Base-by-base conservation (phyloP, 768 basidiomycete species). In the Coprinopsis strossmayeri region DNA sequence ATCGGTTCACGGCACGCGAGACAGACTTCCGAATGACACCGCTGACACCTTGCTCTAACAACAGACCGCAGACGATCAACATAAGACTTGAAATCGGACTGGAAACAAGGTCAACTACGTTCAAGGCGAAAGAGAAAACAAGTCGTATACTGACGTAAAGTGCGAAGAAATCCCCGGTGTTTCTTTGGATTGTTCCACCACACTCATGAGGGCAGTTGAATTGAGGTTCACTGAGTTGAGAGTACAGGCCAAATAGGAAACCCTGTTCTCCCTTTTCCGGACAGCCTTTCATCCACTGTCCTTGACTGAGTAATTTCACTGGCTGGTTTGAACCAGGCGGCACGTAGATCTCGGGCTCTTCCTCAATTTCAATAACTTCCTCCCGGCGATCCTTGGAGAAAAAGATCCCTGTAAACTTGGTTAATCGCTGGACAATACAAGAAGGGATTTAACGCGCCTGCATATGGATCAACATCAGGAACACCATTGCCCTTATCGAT, bases 221-320 rank as follows among this genome's bases (percentile, higher is more conserved):
- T 48, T 69, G 61, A 1, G 79, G 81, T 45, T 77, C 75, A 55
- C 73, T 77, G 45, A 94, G 72, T 54, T 86, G 76, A 40, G 82
- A 77, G 63, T 92, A 94, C 25, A 92, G 76, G 54, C 82, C 77
- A 67, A 96, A 96, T 45, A 96, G 70, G 67, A 87, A 87, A 50
- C 80, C 81, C 60, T 96, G 92, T 63, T 96, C 92, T 58, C 84
- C 82, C 45, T 88, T 90, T 63, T 95, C 92, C 0, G 93, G 92
- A 65, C 93, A 96, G 17, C 93, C 93, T 62, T 88, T 90, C 93
- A 96, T 96, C 91, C 91, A 96, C 60, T 93, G 84, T 23, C 89
- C 90, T 64, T 90, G 87, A 18, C 83, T 83, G 78, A 95, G 81
- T 34, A 93, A 67, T 54, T 78, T 78, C 26, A 81, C 72, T 15